Evolutionary conservation across 768 basidiomycete genomes (phyloP).

Genomic region (Pleurotus giganteus): DNA sequence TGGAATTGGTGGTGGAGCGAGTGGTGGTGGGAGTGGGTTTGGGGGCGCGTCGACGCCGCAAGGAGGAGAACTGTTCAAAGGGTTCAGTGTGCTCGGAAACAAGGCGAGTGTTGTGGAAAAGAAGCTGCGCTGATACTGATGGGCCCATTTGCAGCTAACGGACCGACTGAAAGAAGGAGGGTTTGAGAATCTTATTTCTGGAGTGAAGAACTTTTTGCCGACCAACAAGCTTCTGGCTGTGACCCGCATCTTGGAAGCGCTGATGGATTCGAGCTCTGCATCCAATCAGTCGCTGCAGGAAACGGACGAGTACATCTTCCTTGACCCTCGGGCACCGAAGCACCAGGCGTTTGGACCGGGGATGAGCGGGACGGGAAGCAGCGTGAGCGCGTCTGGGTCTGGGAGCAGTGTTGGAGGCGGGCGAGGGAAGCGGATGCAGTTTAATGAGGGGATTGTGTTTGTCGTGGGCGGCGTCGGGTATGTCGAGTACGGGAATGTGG

Average conservation of each 20-base stretch:
- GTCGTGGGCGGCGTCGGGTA: constrained; percentile 96
- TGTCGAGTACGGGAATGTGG: constrained; percentile 95
- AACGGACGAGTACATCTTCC: constrained; percentile 93
- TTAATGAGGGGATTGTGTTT: constrained; percentile 87
- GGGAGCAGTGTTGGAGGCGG: constrained; percentile 37
- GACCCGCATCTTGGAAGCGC: constrained; percentile 89
- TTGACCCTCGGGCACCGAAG: constrained; percentile 86
- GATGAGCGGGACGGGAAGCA: not conserved
- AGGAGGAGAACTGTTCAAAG: constrained; percentile 83
- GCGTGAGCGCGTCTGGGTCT: constrained; percentile 42
- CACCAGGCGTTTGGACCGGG: constrained; percentile 21
- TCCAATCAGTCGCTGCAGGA: constrained; percentile 93
- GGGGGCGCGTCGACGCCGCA: constrained; percentile 7
- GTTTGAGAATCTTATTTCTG: constrained; percentile 95
- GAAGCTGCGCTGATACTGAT: constrained; percentile 1
- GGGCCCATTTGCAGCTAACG: constrained; percentile 63
- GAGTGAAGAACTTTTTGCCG: constrained; percentile 97
- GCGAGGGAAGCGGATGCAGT: constrained; percentile 62
- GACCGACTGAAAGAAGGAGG: constrained; percentile 93
- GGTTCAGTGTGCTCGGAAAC: constrained; percentile 90
- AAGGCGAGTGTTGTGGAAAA: constrained; percentile 54
- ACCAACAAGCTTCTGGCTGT: constrained; percentile 91
- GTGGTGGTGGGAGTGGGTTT: constrained; percentile 1
- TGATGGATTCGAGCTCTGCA: constrained; percentile 96
- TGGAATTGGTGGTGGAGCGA: constrained; percentile 48